Evolutionary conservation across 352 stramenopile species (phyloP), one percentile per base, ranked within the genome.

Genomic region (Thraustochytrium sp.): DNA sequence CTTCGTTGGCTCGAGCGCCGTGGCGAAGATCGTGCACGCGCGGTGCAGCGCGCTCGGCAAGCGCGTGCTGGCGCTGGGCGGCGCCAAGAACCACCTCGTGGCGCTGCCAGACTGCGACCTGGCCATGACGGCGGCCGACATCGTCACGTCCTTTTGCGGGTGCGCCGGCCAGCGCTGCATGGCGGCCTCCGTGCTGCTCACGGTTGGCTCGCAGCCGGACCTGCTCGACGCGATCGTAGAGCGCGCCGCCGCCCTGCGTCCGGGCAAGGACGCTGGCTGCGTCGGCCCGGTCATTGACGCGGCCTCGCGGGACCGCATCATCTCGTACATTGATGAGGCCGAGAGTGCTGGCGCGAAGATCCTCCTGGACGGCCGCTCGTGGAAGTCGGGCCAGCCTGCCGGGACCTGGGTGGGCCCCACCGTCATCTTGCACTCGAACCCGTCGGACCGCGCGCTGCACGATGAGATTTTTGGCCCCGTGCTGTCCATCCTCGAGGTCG

Each of bases 401-500:
- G 48, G 48, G 18, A 55, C 48, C n/a, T 55, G 48, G 37, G 36
- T 85, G 75, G 74, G 96, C 1, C 96, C 96, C 0, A 99, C 96
- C 0, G 89, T 99, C 37, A 86, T 99, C 26, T 73, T 96, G n/a
- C 95, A 98, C 85, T 86, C 86, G n/a, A 94, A 91, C 40, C 77
- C 89, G 56, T 86, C 89, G 3, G 94, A 98, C 77, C 82, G 87
- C 31, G 94, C 94, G 1, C 93, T 98, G 88, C 91, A 89, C 40
- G 93, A 98, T 68, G 96, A 99, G 86, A 96, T 99, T 46, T 98
- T 99, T 89, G 96, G 96, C 2, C 96, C 96, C 13, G 95, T 99
- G n/a, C 86, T 99, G 8, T 97, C 91, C 34, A 90, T 98, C 0
- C 89, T 92, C 53, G 85, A 89, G 44, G 90, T 96, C 1, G 77